Evolutionary conservation across 169 alveolate species (phyloP).

Genomic region (Plasmodium ovale): DNA sequence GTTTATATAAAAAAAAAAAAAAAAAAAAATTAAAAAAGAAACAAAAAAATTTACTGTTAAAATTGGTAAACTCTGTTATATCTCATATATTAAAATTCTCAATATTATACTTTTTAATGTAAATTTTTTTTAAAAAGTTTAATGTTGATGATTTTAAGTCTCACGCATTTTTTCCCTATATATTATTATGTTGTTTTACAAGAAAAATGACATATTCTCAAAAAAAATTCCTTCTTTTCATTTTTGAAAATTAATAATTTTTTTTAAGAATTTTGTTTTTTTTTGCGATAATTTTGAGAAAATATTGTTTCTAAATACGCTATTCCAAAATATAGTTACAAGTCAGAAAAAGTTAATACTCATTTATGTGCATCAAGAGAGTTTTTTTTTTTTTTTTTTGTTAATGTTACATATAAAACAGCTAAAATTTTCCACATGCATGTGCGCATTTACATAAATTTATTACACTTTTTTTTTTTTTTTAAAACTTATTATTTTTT

Average conservation of each 20-base stretch:
- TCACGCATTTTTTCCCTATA: background rate
- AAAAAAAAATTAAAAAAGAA: conserved; percentile 12
- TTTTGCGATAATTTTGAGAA: background rate
- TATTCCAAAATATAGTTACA: conserved; percentile 23
- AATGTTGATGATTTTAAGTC: conserved; percentile 47
- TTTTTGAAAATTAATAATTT: conserved; percentile 44
- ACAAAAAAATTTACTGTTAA: conserved; percentile 13
- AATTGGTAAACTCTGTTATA: conserved; percentile 7
- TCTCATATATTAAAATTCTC: conserved; percentile 24
- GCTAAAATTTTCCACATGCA: conserved; percentile 27
- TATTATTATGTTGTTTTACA: conserved; percentile 38
- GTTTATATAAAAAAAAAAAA: conserved; percentile 12
- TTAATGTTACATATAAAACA: conserved; percentile 9
- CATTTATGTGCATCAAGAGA: conserved; percentile 13
- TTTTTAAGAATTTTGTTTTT: conserved; percentile 23
- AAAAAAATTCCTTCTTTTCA: conserved; percentile 10
- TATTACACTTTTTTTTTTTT: conserved; percentile 16
- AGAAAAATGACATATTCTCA: conserved; percentile 34
- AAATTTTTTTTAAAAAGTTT: conserved; percentile 28
- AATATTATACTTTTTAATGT: conserved; percentile 6
- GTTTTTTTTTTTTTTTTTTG: conserved; percentile 52
- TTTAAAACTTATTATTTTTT: conserved; percentile 8
- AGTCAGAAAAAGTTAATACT: conserved; percentile 10
- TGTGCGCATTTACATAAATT: conserved; percentile 16
- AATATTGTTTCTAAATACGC: conserved; percentile 1